Percentiles rank a stretch among this genome's conserved stretches.
Conservation (phyloP, 768 basidiomycete genomes). For the Gymnopilus dilepis region DNA sequence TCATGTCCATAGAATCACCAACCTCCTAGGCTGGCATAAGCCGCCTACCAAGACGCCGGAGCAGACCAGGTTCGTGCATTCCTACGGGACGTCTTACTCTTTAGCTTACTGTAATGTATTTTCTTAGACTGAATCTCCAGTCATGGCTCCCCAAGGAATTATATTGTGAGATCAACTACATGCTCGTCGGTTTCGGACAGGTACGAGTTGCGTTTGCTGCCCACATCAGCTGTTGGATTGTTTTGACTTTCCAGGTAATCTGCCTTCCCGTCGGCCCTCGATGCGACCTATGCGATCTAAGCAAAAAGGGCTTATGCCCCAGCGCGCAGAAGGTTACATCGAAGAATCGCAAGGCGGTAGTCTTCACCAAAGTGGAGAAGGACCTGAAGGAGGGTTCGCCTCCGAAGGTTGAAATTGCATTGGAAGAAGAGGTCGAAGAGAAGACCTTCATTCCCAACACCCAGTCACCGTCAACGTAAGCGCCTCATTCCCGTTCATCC, state of each 20-base stretch:
- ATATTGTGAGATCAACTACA: constrained; percentile 76
- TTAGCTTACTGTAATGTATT: background rate
- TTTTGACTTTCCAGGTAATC: constrained; percentile 62
- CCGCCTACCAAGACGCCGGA: constrained; percentile 86
- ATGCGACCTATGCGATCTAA: constrained; percentile 68
- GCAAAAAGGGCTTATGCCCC: constrained; percentile 62
- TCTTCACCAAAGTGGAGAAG: constrained; percentile 21
- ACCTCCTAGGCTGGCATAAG: constrained; percentile 91
- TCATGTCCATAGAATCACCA: constrained; percentile 95
- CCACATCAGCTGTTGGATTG: too few species aligned
- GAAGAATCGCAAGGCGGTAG: constrained; percentile 34
- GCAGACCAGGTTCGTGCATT: constrained; percentile 67
- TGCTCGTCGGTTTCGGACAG: constrained; percentile 88
- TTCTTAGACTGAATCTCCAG: constrained; percentile 69
- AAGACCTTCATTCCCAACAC: constrained; percentile 10
- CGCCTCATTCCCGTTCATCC: too few species aligned
- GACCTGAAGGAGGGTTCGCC: constrained; percentile 26
- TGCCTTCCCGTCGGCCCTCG: constrained; percentile 70
- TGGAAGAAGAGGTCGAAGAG: constrained; percentile 34
- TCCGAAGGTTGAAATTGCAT: constrained; percentile 38
- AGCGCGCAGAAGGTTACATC: constrained; percentile 48
- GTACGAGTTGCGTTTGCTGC: constrained; percentile 44
- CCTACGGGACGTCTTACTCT: background rate
- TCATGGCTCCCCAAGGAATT: constrained; percentile 83
- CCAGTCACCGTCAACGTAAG: too few species aligned